Base-by-base conservation (phyloP, 148 eudicot genomes). In the Limonium bicolor region DNA sequence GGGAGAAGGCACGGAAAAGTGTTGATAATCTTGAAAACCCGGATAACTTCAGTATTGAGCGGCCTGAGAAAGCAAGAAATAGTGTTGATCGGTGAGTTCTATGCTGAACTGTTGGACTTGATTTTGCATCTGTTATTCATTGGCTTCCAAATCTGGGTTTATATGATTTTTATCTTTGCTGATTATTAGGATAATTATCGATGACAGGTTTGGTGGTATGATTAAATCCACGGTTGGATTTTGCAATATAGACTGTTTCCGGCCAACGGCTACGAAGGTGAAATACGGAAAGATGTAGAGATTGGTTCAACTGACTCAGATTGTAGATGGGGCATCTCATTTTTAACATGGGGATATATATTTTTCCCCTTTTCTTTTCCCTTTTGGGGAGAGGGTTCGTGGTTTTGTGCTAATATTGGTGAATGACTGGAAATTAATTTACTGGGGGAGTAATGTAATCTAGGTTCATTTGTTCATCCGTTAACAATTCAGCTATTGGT, bases 201-300 rank as follows among this genome's bases (percentile, higher is more conserved):
- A 25, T 65, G 50, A 67, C 87, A 83, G 94, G 52, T 76, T 83
- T 58, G 88, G 88, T 63, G 88, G 59, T 36, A 83, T 83, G 76
- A 71, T 83, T 54, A 73, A 66, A 51, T 83, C 88, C n/a, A n/a
- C n/a, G 0, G 94, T 75, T 19, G 66, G 68, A 27, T 61, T 83
- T 48, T 79, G 94, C 81, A 79, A 83, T 71, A 79, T 76, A 10
- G 87, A 73, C 53, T 83, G 94, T 76, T 83, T 83, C 60, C 70
- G 66, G 64, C 94, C 94, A 34, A 54, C 78, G 0, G 55, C 74
- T 12, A 63, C 66, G 7, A 53, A 52, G 56, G 51, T 62, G 24
- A 51, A 61, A 51, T 7, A 3, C 3, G 8, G 46, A 39, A 5
- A 22, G 16, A 40, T 19, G 13, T 9, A 12, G 25, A 41, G 48